These are phyloP conservation scores for Dictyophora rubrovolvata DNA, from an alignment of 768 basidiomycete genomes.

Conservation along the genomic window DNA sequence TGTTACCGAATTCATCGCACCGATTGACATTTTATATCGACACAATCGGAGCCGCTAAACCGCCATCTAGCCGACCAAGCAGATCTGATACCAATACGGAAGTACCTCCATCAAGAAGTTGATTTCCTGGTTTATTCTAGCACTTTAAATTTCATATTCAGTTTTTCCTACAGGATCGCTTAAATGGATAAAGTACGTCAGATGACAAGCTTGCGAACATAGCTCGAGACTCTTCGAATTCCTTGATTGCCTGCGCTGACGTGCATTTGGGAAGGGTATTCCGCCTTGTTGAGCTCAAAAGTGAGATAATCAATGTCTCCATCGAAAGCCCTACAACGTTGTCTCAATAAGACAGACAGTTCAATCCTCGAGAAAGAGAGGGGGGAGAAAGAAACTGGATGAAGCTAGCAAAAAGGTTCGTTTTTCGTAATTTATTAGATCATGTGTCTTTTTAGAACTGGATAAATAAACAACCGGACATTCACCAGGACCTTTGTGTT, in stretches of 20 bases:
- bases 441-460: neutral
- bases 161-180: neutral
- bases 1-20: neutral
- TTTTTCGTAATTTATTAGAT: too few species aligned
- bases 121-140: neutral
- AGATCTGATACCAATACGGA: neutral
- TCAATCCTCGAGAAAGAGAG: too few species aligned
- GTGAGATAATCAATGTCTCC: too few species aligned
- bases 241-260: too few species aligned
- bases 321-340: too few species aligned
- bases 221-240: too few species aligned
- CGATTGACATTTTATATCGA: neutral
- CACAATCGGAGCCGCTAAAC: neutral
- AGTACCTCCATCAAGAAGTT: neutral
- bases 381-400: too few species aligned
- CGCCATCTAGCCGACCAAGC: neutral
- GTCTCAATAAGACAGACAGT: too few species aligned
- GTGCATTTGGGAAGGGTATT: too few species aligned
- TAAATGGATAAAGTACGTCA: neutral
- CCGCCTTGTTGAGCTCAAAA: too few species aligned
- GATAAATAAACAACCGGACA: neutral
- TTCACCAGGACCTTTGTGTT: neutral
- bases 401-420: too few species aligned
- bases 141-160: neutral
- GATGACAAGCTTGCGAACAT: neutral